A percentile compares a stretch with the other conserved stretches of the same genome.
Conservation (phyloP, 345 rosid genomes). For the Combretum micranthum region DNA sequence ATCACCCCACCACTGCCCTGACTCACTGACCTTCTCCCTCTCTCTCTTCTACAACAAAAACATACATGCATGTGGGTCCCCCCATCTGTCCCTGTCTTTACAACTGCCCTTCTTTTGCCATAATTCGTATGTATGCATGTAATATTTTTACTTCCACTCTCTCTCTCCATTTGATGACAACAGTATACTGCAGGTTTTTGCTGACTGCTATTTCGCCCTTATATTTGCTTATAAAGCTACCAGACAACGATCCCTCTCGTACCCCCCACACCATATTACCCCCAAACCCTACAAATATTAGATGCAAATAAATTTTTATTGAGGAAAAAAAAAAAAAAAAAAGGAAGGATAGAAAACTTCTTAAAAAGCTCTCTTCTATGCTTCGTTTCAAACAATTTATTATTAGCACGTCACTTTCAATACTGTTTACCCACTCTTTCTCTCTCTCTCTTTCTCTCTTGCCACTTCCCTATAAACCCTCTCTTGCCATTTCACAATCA, state of each 20-base stretch:
- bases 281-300: no score
- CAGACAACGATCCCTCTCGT: not conserved
- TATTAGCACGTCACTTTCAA: not conserved
- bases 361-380: not conserved
- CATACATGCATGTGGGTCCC: slow-evolving; percentile 8
- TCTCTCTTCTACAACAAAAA: no score
- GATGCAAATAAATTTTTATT: no score
- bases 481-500: not conserved
- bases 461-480: not conserved
- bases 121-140: no score
- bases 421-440: not conserved
- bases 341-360: no score
- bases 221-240: not conserved
- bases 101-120: no score
- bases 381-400: not conserved
- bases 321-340: no score
- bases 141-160: not conserved
- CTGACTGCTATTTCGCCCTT: slow-evolving; percentile 16
- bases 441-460: not conserved
- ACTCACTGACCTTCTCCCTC: no score
- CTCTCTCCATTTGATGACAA: slow-evolving; percentile 1
- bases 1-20: no score
- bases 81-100: not conserved
- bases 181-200: slow-evolving; percentile 4
- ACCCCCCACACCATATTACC: not conserved